Evolutionary conservation across 2,329 filamentous ascomycete species (phyloP).

Genomic region (Verticillium tricorpus): DNA sequence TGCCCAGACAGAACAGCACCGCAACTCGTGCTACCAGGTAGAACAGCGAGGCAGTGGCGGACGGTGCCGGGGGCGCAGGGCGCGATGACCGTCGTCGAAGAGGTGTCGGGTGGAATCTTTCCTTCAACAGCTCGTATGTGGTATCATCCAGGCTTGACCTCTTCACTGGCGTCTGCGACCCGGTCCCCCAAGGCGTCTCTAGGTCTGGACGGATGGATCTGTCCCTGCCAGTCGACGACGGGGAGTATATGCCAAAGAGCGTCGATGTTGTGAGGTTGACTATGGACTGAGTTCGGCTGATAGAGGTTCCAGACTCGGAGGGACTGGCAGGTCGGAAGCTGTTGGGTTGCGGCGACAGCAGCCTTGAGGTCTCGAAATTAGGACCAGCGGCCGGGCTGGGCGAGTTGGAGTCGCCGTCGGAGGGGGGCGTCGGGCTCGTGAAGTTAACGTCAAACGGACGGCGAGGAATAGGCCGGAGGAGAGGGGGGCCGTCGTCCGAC

Average conservation of each 20-base stretch:
- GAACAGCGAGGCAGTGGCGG: conserved; percentile 28
- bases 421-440: conserved; percentile 39
- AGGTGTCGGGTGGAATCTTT: not conserved
- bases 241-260: conserved; percentile 85
- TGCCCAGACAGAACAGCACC: conserved; percentile 72
- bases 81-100: conserved; percentile 28
- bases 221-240: conserved; percentile 51
- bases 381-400: conserved; percentile 35
- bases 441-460: conserved; percentile 63
- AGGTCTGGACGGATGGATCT: conserved; percentile 46
- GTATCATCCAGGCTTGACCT: conserved; percentile 35
- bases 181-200: conserved; percentile 73
- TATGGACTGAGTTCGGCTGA: conserved; percentile 70
- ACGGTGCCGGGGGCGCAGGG: conserved; percentile 19
- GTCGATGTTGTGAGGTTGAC: conserved; percentile 87
- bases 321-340: conserved; percentile 19
- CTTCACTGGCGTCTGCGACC: conserved; percentile 62
- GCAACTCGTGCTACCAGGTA: conserved; percentile 53
- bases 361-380: conserved; percentile 30
- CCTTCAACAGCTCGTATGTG: conserved; percentile 38
- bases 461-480: conserved; percentile 67
- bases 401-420: conserved; percentile 27
- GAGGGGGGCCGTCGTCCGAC: conserved; percentile 42
- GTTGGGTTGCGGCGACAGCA: conserved; percentile 5
- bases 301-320: conserved; percentile 28